These are phyloP conservation scores for Vitis rotundifolia DNA, from an alignment of 164 flowering plant genomes.

Conservation along the genomic window DNA sequence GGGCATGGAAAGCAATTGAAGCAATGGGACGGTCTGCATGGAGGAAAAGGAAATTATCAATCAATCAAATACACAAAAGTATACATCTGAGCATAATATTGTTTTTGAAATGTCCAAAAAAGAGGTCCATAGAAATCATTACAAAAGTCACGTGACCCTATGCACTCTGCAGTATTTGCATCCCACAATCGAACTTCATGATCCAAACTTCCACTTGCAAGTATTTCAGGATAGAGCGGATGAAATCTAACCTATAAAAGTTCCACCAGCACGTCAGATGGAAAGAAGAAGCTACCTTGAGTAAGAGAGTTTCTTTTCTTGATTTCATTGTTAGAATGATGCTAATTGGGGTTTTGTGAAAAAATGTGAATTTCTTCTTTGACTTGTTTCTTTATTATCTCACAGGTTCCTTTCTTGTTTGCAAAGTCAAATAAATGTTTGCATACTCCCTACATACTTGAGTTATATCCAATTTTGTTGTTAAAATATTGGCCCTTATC, in stretches of 20 bases:
- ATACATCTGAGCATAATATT: background rate
- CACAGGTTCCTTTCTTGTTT: too few relatives aligned
- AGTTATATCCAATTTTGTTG: too few relatives aligned
- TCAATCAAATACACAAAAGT: slow-evolving; percentile 3
- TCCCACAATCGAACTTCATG: slow-evolving; percentile 97
- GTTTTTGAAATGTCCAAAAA: background rate
- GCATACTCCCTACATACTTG: too few relatives aligned
- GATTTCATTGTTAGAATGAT: too few relatives aligned
- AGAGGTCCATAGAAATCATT: slow-evolving; percentile 23
- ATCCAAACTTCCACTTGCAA: slow-evolving; percentile 99
- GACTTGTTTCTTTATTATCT: too few relatives aligned
- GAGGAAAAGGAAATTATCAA: background rate
- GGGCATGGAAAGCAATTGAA: slow-evolving; percentile 96
- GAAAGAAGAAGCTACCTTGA: background rate
- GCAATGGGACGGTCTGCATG: slow-evolving; percentile 92
- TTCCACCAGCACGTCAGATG: slow-evolving; percentile 7
- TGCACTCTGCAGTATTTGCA: slow-evolving; percentile 81
- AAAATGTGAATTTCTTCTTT: too few relatives aligned
- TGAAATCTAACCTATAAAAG: slow-evolving; percentile 87
- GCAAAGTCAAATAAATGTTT: too few relatives aligned
- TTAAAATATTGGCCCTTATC: too few relatives aligned
- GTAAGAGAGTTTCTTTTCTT: too few relatives aligned
- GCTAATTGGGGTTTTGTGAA: too few relatives aligned
- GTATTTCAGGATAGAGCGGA: slow-evolving; percentile 69
- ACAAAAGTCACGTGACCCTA: slow-evolving; percentile 88